Evolutionary conservation across 164 flowering plant genomes (phyloP).

Genomic region (grape (Vitis vinifera)): ASM3070453v1 NC_081808.1:12259501-12260000

Average conservation of each 20-base stretch:
- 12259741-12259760: slow-evolving; percentile 40
- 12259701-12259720: slow-evolving; percentile 58
- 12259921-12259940: no score
- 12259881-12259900: slow-evolving; percentile 55
- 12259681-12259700: slow-evolving; percentile 16
- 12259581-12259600: slow-evolving; percentile 66
- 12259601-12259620: slow-evolving; percentile 79
- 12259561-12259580: slow-evolving; percentile 90
- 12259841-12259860: slow-evolving; percentile 98
- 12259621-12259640: slow-evolving; percentile 92
- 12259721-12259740: slow-evolving; percentile 43
- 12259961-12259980: no score
- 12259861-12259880: slow-evolving; percentile 52
- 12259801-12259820: slow-evolving; percentile 96
- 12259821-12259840: slow-evolving; percentile 89
- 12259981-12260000: no score
- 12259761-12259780: slow-evolving; percentile 66
- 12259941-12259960: no score
- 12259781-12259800: slow-evolving; percentile 97
- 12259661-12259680: slow-evolving; percentile 88
- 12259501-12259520: slow-evolving; percentile 97
- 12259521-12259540: slow-evolving; percentile 65
- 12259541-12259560: slow-evolving; percentile 66
- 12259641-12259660: slow-evolving; percentile 84
- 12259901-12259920: no score